A percentile compares a stretch with the other conserved stretches of the same genome.
phyloP scores from a whole-genome alignment of 1,139 yeast genomes.

The Arxiozyma bovina region DNA sequence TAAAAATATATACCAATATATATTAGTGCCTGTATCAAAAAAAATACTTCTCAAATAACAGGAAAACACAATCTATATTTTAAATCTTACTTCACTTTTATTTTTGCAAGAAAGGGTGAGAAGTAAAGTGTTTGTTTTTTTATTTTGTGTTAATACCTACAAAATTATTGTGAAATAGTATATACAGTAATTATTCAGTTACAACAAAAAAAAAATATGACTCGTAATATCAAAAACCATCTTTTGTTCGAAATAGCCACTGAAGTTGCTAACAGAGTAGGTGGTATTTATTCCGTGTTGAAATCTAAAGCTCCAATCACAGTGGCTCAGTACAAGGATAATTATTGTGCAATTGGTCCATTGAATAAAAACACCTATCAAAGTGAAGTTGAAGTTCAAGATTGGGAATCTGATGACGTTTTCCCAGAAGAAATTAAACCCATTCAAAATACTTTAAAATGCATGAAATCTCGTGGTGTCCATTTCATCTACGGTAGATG shows the following conservation, averaged over 20 bases:
- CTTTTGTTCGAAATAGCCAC: conserved; percentile 91
- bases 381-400: conserved; percentile 84
- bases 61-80: too few relatives aligned
- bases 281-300: conserved; percentile 94
- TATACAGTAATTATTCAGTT: not conserved
- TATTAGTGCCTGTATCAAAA: too few relatives aligned
- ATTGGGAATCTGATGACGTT: conserved; percentile 53
- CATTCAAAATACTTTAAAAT: conserved; percentile 37
- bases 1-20: too few relatives aligned
- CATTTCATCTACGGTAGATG: conserved; percentile 85
- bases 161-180: not conserved
- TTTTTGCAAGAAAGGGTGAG: too few relatives aligned
- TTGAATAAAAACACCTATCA: conserved; percentile 73
- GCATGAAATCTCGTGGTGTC: conserved; percentile 69
- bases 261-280: conserved; percentile 95
- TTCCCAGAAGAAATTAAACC: conserved; percentile 30
- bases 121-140: too few relatives aligned
- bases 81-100: too few relatives aligned
- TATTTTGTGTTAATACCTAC: too few relatives aligned
- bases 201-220: conserved; percentile 41
- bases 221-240: conserved; percentile 73
- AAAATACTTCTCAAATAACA: too few relatives aligned
- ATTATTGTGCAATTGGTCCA: conserved; percentile 85
- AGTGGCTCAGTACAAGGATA: conserved; percentile 81
- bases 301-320: conserved; percentile 97